Percentiles rank a stretch among this genome's conserved stretches.
These are phyloP conservation scores for Cercospora canescens DNA, from an alignment of 2,329 filamentous ascomycete genomes.

Conservation along the genomic window DNA sequence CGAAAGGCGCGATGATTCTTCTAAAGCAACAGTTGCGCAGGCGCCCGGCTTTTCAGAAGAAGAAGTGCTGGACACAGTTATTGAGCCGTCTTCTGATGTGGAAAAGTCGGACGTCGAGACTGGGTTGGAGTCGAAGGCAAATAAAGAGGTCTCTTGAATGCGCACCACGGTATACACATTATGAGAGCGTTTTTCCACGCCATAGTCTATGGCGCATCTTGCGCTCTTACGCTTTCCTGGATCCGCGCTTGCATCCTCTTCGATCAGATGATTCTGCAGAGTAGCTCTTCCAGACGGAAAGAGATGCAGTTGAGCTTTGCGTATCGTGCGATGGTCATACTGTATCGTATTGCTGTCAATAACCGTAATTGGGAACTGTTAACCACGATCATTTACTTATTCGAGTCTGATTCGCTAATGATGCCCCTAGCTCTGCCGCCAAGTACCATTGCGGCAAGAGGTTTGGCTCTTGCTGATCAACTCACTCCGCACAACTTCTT, in stretches of 20 bases:
- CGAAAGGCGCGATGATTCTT: slow-evolving; percentile 48
- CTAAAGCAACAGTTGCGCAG: neutral
- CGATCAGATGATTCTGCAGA: too few relatives aligned
- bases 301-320: too few relatives aligned
- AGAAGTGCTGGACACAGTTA: slow-evolving; percentile 1
- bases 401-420: neutral
- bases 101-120: neutral
- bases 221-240: too few relatives aligned
- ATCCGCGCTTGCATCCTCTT: too few relatives aligned
- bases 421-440: neutral
- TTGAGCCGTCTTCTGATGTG: slow-evolving; percentile 6
- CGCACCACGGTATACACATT: too few relatives aligned
- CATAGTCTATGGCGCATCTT: too few relatives aligned
- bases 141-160: neutral
- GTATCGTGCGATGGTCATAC: neutral
- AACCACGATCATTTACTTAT: neutral
- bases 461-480: neutral
- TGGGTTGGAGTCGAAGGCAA: neutral
- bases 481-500: neutral
- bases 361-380: neutral
- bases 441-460: neutral
- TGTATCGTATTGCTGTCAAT: neutral
- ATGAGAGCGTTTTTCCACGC: too few relatives aligned
- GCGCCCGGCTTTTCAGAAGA: slow-evolving; percentile 7
- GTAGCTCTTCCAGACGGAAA: too few relatives aligned